Evolutionary conservation across 2,329 filamentous ascomycete genomes (phyloP).

Genomic region (Trematosphaeria pertusa): DNA sequence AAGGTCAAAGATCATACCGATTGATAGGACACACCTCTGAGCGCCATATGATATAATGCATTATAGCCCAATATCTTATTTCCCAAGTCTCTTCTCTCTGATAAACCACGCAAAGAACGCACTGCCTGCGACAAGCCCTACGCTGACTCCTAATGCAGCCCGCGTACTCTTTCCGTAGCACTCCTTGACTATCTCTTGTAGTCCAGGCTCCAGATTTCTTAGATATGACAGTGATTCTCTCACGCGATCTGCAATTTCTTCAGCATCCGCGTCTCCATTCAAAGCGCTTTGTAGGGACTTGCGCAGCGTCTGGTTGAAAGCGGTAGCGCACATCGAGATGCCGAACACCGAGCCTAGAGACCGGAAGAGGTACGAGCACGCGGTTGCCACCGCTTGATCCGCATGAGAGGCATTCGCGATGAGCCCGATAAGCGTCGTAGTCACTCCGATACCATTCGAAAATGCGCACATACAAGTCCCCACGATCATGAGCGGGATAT

Average conservation of each 20-base stretch:
- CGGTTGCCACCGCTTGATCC: conserved; percentile 77
- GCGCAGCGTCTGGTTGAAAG: conserved; percentile 73
- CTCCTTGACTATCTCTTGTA: conserved; percentile 65
- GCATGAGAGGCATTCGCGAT: conserved; percentile 71
- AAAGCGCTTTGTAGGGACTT: conserved; percentile 62
- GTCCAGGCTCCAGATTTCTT: conserved; percentile 65
- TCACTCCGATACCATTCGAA: conserved; percentile 68
- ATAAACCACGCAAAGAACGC: conserved; percentile 55
- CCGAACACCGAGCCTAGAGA: conserved; percentile 72
- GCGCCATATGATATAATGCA: no score
- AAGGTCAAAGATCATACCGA: no score
- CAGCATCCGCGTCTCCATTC: conserved; percentile 64
- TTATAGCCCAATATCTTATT: no score
- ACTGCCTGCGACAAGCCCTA: conserved; percentile 59
- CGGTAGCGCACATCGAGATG: conserved; percentile 72
- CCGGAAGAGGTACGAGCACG: conserved; percentile 82
- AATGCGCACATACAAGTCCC: conserved; percentile 64
- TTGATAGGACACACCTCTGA: no score
- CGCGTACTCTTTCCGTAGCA: conserved; percentile 69
- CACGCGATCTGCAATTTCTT: conserved; percentile 71
- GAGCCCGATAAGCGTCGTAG: conserved; percentile 73
- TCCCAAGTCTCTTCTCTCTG: conserved; percentile 49
- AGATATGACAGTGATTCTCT: conserved; percentile 75
- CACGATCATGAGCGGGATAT: conserved; percentile 60
- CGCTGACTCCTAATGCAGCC: conserved; percentile 59